Evolutionary conservation across 2,329 filamentous ascomycete species (phyloP), one percentile per base, ranked within the genome.

Genomic region (Westerdykella sp.): DNA sequence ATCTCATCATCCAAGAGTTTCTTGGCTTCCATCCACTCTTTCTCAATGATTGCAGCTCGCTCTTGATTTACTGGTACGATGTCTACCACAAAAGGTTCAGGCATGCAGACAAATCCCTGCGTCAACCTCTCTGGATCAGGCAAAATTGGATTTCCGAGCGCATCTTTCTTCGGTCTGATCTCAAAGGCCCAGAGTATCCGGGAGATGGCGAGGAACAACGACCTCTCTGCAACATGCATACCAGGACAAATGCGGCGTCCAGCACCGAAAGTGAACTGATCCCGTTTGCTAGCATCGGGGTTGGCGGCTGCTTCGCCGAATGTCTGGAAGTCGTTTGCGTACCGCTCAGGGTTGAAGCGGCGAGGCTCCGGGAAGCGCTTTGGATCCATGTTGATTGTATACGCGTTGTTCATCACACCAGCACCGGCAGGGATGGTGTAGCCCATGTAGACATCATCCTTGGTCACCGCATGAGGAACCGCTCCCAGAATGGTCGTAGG

Each of bases 291-390:
- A 9, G 41, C 39, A 12, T 60, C 51, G 0, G 44, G 21, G n/a
- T 51, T 45, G 10, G 35, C 37, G 10, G 52, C 48, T 14, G 44
- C 44, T 23, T 50, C 38, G 35, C 45, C 30, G 2, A 48, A 47
- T 35, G 41, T 43, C 7, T 51, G 50, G 14, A 31, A 16, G 34
- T 35, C 32, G 15, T 14, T 9, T 9, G n/a, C 7, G 48, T 69
- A 73, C 0, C 73, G 63, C 18, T 72, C 69, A 0, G 73, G 73
- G 1, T 65, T 61, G 58, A 75, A 76, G 0, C 15, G 30, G 45
- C 61, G 60, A 0, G 70, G 66, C 1, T 68, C 52, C 2, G 53
- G 48, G 38, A 72, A 71, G 0, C 61, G 48, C 0, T 45, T 39
- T 0, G 67, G 62, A 12, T 28, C 25, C 25, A 28, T 28, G 7